These are phyloP conservation scores for Botryotinia narcissicola DNA, from an alignment of 2,329 filamentous ascomycete genomes.

Conservation along the genomic window DNA sequence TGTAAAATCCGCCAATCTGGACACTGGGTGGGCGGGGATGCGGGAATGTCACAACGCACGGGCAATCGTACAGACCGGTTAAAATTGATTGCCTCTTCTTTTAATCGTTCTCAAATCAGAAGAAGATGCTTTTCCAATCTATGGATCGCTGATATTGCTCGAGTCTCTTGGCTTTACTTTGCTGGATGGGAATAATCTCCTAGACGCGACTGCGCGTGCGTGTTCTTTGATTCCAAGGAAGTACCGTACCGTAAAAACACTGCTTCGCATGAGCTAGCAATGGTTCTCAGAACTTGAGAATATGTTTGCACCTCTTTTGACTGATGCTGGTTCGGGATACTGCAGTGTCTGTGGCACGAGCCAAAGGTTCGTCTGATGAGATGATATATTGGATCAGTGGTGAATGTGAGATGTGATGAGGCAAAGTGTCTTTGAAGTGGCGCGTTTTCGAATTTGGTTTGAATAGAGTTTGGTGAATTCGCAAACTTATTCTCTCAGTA, in stretches of 20 bases:
- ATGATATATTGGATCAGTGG: slow-evolving; percentile 25
- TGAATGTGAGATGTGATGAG: slow-evolving; percentile 8
- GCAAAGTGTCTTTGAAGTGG: slow-evolving; percentile 11
- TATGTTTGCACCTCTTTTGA: slow-evolving; percentile 5
- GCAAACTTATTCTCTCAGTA: neutral
- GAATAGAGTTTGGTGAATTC: neutral
- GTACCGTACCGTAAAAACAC: neutral
- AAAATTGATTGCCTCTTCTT: slow-evolving; percentile 24
- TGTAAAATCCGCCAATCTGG: slow-evolving; percentile 34
- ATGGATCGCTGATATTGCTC: neutral
- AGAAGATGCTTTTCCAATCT: neutral
- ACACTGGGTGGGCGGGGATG: slow-evolving; percentile 28
- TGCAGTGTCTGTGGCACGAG: slow-evolving; percentile 36
- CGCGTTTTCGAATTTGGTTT: slow-evolving; percentile 1
- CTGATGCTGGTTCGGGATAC: slow-evolving; percentile 24
- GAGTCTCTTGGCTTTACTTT: neutral
- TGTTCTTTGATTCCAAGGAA: neutral
- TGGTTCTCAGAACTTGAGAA: slow-evolving; percentile 4
- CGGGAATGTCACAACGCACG: slow-evolving; percentile 34
- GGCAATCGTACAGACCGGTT: slow-evolving; percentile 31
- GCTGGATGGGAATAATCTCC: neutral
- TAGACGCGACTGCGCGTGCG: neutral
- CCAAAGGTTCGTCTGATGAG: slow-evolving; percentile 37
- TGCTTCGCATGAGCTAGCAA: neutral
- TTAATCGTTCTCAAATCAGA: slow-evolving; percentile 11